Evolutionary conservation across 2,329 filamentous ascomycete genomes (phyloP), one percentile per base, ranked within the genome.

Genomic region (Rosellinia necatrix): DNA sequence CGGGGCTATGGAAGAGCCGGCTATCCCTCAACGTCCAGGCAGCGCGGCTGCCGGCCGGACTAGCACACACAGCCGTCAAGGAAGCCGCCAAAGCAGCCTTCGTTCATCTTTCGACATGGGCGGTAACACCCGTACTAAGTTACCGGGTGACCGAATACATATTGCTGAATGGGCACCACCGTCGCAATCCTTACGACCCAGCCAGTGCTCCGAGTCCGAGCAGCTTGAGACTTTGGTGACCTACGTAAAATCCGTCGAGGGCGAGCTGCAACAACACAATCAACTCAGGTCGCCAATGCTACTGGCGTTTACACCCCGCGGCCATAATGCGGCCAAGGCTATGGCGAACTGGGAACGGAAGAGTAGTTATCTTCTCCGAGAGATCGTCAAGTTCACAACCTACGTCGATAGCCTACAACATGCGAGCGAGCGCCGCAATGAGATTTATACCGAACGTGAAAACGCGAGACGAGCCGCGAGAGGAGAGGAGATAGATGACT

Each of bases 291-390:
- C 86, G 54, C 87, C 91, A 2, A 94, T 97, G 88, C 81, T 92
- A 52, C 81, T 96, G 51, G 92, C 94, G 7, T 97, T 96, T 71
- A 92, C 91, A 12, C 89, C 91, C 3, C 85, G 92, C 25, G 89
- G 93, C 59, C 81, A 85, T 32, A 97, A 97, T 68, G 84, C 87
- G 13, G 79, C 78, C 60, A 92, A 89, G 73, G 91, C 93, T 13
- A 93, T 97, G 89, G 82, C 87, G 17, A 99, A 99, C 73, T 99
- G 94, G 93, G 92, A 99, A 78, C 87, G 89, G 69, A 97, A 97
- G 77, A 96, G 91, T 53, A 88, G 90, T 25, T 96, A 97, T 70
- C 77, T 99, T 35, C 80, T 97, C 10, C 82, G 90, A 30, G 94
- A 99, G 76, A 97, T 96, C 71, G 92, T 97, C 73, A 97, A 97